Conservation (phyloP, 768 basidiomycete species). For the Lyophyllum atratum region DNA sequence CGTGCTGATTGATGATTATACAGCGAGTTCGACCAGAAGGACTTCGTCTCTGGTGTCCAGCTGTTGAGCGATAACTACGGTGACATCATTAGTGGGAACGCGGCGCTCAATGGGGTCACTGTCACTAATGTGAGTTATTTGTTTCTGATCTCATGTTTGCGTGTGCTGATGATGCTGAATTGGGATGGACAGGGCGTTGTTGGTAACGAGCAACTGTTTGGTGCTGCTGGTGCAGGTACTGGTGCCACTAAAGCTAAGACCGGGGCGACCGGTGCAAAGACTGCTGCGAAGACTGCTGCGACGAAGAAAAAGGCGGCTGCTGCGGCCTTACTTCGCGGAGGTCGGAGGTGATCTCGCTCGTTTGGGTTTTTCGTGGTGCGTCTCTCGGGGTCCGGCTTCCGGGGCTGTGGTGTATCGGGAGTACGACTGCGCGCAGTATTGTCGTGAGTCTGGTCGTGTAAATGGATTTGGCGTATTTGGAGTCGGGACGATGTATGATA, state of each 20-base stretch:
- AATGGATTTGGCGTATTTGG: not conserved
- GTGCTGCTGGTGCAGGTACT: not conserved
- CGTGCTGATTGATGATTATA: not conserved
- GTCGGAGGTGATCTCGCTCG: not conserved
- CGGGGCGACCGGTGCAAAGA: not conserved
- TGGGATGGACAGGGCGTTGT: slow-evolving; percentile 18
- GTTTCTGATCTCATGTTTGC: not conserved
- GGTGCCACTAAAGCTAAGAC: not conserved
- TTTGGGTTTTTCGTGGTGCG: not conserved
- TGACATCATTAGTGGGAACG: slow-evolving; percentile 17
- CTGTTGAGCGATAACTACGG: slow-evolving; percentile 26
- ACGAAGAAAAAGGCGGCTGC: not conserved
- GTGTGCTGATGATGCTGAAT: not conserved
- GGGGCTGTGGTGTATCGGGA: no score
- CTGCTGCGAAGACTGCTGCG: not conserved
- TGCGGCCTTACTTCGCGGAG: not conserved
- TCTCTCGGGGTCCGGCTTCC: not conserved
- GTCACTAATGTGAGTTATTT: slow-evolving; percentile 21
- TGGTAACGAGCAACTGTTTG: slow-evolving; percentile 23
- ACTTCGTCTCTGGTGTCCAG: slow-evolving; percentile 28
- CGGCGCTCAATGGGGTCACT: slow-evolving; percentile 16
- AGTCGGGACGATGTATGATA: not conserved
- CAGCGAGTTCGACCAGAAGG: slow-evolving; percentile 28
- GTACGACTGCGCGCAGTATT: not conserved
- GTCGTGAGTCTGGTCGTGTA: not conserved